Conservation (phyloP, 176 grass and related monocot species). For the Puccinellia tenuiflora region DNA sequence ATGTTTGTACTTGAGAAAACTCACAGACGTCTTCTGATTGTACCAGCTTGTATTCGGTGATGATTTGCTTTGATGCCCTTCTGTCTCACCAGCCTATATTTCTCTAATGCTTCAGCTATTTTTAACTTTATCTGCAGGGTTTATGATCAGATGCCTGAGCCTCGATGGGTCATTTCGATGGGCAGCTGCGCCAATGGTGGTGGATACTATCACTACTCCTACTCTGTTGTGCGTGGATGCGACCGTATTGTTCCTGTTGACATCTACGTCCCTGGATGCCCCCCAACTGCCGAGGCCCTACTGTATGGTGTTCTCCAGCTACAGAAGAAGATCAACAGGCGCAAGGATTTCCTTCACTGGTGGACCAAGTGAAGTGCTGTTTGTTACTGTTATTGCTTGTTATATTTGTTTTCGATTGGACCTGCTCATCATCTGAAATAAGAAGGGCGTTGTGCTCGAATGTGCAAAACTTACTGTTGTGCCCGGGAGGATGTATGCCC, state of each 20-base stretch:
- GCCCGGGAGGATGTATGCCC: conserved; percentile 14
- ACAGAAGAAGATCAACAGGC: conserved; percentile 96
- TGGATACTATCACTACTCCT: conserved; percentile 96
- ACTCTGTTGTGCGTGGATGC: conserved; percentile 92
- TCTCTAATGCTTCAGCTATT: not conserved
- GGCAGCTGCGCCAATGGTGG: conserved; percentile 96
- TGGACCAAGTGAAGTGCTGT: conserved; percentile 69
- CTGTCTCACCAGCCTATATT: not conserved
- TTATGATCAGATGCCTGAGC: conserved; percentile 98
- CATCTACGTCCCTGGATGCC: conserved; percentile 89
- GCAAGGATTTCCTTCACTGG: conserved; percentile 97
- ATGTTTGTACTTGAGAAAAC: not conserved
- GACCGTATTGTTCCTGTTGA: conserved; percentile 95
- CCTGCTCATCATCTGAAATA: conserved; percentile 46
- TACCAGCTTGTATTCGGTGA: not conserved
- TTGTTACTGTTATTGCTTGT: not conserved
- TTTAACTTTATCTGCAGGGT: conserved; percentile 40
- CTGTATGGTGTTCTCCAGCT: conserved; percentile 96
- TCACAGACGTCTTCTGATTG: not conserved
- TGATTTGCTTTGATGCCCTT: not conserved
- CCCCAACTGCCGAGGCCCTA: conserved; percentile 90
- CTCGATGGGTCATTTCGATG: conserved; percentile 96
- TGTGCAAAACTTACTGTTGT: conserved; percentile 30
- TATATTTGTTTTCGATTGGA: conserved; percentile 20
- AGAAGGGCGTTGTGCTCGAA: conserved; percentile 3